phyloP scores from a whole-genome alignment of 176 grass and related monocot genomes.

The Otatea glauca region DNA sequence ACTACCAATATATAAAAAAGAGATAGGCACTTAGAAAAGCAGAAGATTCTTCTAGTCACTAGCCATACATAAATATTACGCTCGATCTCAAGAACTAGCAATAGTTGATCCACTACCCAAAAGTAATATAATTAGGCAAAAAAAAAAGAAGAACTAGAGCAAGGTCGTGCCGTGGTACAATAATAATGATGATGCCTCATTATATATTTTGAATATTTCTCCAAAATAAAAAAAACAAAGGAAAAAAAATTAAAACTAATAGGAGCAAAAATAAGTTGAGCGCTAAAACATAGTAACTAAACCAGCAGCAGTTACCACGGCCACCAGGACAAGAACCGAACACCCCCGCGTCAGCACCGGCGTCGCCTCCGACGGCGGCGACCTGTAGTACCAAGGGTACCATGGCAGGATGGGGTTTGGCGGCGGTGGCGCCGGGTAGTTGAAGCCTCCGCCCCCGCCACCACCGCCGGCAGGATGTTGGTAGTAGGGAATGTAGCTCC shows the following conservation, averaged over 20 bases:
- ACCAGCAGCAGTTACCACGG: neutral
- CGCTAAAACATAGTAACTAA: neutral
- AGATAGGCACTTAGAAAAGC: neutral
- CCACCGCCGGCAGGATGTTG: constrained; percentile 43
- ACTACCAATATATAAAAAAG: neutral
- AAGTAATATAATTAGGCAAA: neutral
- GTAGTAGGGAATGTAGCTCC: constrained; percentile 52
- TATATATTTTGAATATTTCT: neutral
- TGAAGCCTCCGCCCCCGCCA: neutral
- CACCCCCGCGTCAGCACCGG: neutral
- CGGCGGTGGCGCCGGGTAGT: constrained; percentile 55
- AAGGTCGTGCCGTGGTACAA: neutral
- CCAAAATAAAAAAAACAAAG: neutral
- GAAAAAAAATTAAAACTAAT: neutral
- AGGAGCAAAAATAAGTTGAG: neutral
- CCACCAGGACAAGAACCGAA: neutral
- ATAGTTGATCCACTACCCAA: constrained; percentile 8
- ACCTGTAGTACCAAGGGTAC: constrained; percentile 81
- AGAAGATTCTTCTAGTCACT: constrained; percentile 21
- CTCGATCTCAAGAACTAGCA: neutral
- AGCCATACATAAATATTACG: neutral
- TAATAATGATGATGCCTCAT: neutral
- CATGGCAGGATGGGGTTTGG: constrained; percentile 83
- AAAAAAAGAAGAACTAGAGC: neutral
- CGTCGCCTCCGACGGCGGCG: constrained; percentile 32